Evolutionary conservation across 345 rosid genomes (phyloP).

Genomic region (thale cress (Arabidopsis thaliana)): DNA sequence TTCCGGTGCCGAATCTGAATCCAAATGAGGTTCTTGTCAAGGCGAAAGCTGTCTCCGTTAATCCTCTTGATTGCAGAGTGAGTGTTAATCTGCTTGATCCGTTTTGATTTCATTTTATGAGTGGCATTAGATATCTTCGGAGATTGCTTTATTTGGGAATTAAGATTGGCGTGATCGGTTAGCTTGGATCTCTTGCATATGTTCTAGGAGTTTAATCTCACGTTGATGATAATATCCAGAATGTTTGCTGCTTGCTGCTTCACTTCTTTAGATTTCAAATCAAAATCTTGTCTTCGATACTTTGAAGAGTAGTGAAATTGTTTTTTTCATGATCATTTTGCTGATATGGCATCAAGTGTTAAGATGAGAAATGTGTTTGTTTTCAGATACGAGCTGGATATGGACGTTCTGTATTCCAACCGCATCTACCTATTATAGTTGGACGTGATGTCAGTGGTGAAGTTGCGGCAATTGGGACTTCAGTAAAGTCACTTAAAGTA

Average conservation of each 20-base stretch:
- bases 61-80: slow-evolving; percentile 92
- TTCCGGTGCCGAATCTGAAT: slow-evolving; percentile 77
- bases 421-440: slow-evolving; percentile 85
- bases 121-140: slow-evolving; percentile 19
- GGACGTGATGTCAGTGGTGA: slow-evolving; percentile 95
- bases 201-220: not conserved
- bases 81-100: slow-evolving; percentile 42
- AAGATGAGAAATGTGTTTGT: slow-evolving; percentile 15
- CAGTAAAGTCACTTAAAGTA: slow-evolving; percentile 63
- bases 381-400: slow-evolving; percentile 93
- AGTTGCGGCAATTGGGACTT: slow-evolving; percentile 78
- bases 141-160: not conserved
- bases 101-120: slow-evolving; percentile 28
- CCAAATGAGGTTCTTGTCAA: slow-evolving; percentile 83
- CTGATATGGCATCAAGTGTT: not conserved
- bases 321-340: not conserved
- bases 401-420: slow-evolving; percentile 89
- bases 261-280: not conserved
- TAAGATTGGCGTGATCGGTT: not conserved
- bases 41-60: slow-evolving; percentile 84
- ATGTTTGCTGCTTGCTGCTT: not conserved
- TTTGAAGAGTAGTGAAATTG: slow-evolving; percentile 8
- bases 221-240: not conserved
- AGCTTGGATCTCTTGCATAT: slow-evolving; percentile 14
- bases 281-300: slow-evolving; percentile 1